phyloP scores from a whole-genome alignment of 768 basidiomycete species.

The Tricholoma flavovirens region DNA sequence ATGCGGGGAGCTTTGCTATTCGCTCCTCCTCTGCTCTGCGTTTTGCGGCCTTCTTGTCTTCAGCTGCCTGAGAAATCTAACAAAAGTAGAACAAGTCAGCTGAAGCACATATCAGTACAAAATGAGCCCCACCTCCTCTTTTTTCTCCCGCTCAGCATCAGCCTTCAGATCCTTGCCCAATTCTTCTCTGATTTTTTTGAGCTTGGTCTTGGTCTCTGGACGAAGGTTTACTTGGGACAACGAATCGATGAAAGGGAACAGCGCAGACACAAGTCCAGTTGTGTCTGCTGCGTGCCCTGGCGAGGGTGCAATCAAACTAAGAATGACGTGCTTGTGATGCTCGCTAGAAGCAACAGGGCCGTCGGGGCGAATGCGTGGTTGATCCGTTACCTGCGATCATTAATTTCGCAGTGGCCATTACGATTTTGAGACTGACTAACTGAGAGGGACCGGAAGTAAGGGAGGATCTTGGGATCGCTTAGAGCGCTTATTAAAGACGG shows the following conservation, averaged over 20 bases:
- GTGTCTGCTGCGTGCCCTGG: constrained; percentile 43
- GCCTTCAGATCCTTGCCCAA: constrained; percentile 63
- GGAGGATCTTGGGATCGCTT: constrained; percentile 55
- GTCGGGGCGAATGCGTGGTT: constrained; percentile 66
- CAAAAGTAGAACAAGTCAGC: not conserved
- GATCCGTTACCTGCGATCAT: constrained; percentile 66
- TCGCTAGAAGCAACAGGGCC: constrained; percentile 42
- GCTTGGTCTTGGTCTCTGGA: constrained; percentile 78
- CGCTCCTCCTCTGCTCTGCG: constrained; percentile 69
- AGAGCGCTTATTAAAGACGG: constrained; percentile 49
- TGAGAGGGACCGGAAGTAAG: constrained; percentile 82
- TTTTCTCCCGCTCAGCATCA: constrained; percentile 60
- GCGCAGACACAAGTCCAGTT: constrained; percentile 53
- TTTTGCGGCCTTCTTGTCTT: constrained; percentile 69
- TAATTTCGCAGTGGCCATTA: constrained; percentile 5
- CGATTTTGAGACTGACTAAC: constrained; percentile 34
- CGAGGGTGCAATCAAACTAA: constrained; percentile 57
- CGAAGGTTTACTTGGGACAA: constrained; percentile 56
- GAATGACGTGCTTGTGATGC: constrained; percentile 68
- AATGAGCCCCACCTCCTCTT: constrained; percentile 51
- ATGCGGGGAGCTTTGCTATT: constrained; percentile 64
- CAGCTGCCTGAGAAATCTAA: constrained; percentile 42
- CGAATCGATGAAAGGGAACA: constrained; percentile 74
- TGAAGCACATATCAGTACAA: not conserved
- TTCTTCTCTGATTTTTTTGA: constrained; percentile 68